phyloP scores from a whole-genome alignment of 1,284 basidiomycete genomes.

The Termitomyces sp. region DNA sequence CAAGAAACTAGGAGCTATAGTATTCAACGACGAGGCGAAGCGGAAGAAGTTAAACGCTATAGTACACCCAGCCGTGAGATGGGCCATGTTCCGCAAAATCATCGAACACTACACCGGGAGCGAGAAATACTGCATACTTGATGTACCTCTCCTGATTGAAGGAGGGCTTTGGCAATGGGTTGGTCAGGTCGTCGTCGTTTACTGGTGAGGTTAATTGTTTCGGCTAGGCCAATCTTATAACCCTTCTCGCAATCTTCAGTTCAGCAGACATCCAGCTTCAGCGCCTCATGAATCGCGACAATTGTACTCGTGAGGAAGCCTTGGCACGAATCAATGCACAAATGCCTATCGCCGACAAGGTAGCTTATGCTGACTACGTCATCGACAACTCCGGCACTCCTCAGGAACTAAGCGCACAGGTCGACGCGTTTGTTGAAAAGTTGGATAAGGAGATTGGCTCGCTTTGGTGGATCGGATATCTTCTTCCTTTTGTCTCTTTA shows the following conservation, averaged over 20 bases:
- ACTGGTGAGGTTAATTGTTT: slow-evolving; percentile 55
- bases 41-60: slow-evolving; percentile 78
- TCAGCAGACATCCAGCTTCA: slow-evolving; percentile 74
- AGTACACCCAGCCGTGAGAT: slow-evolving; percentile 85
- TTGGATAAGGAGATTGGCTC: slow-evolving; percentile 56
- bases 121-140: slow-evolving; percentile 76
- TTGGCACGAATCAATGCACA: slow-evolving; percentile 76
- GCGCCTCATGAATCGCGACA: slow-evolving; percentile 71
- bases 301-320: slow-evolving; percentile 59
- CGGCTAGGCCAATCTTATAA: background rate
- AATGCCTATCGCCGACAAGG: slow-evolving; percentile 74
- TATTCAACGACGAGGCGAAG: slow-evolving; percentile 77
- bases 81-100: slow-evolving; percentile 70
- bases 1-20: slow-evolving; percentile 77
- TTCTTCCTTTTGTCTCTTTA: slow-evolving; percentile 50
- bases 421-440: slow-evolving; percentile 58
- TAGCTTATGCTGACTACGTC: slow-evolving; percentile 80
- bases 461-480: slow-evolving; percentile 73
- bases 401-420: slow-evolving; percentile 65
- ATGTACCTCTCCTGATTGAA: slow-evolving; percentile 93
- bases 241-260: slow-evolving; percentile 31
- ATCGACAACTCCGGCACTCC: slow-evolving; percentile 85
- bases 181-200: slow-evolving; percentile 83
- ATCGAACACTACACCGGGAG: slow-evolving; percentile 75
- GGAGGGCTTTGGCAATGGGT: slow-evolving; percentile 84